Conservation (phyloP, 345 rosid species). For the Rhizophora mangle region DNA sequence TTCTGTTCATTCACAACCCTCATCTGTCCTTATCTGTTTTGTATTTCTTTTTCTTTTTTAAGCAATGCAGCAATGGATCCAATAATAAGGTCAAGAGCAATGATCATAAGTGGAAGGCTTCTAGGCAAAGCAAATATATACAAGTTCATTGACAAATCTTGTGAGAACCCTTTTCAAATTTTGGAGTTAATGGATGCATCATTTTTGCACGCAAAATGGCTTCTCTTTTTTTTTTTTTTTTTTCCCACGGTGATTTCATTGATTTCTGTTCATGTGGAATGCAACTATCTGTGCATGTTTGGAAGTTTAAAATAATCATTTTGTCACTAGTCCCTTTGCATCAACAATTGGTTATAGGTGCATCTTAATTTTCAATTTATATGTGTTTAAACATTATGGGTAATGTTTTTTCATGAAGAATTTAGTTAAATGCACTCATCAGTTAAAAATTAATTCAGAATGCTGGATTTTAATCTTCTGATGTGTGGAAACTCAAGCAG, state of each 20-base stretch:
- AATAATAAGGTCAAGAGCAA: constrained; percentile 71
- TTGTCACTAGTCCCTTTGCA: neutral
- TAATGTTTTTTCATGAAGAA: no score
- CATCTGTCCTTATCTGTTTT: neutral
- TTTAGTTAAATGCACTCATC: no score
- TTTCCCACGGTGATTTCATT: neutral
- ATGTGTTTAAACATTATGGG: no score
- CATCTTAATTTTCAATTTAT: no score
- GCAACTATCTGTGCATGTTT: constrained; percentile 1
- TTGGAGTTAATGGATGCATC: neutral
- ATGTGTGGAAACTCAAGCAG: neutral
- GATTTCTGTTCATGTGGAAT: neutral
- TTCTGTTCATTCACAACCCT: no score
- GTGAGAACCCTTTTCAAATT: constrained; percentile 41
- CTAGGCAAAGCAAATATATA: constrained; percentile 56
- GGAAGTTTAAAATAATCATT: neutral
- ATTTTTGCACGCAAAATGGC: neutral
- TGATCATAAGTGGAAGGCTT: constrained; percentile 78
- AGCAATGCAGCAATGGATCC: constrained; percentile 54
- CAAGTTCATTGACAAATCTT: constrained; percentile 47
- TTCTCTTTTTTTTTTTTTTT: neutral
- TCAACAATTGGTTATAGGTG: no score
- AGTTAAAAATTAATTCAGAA: neutral
- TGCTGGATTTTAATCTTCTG: neutral
- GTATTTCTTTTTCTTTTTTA: constrained; percentile 9